phyloP scores from a whole-genome alignment of 495 filamentous ascomycete genomes.

The Aspergillus incahuasiensis region DNA sequence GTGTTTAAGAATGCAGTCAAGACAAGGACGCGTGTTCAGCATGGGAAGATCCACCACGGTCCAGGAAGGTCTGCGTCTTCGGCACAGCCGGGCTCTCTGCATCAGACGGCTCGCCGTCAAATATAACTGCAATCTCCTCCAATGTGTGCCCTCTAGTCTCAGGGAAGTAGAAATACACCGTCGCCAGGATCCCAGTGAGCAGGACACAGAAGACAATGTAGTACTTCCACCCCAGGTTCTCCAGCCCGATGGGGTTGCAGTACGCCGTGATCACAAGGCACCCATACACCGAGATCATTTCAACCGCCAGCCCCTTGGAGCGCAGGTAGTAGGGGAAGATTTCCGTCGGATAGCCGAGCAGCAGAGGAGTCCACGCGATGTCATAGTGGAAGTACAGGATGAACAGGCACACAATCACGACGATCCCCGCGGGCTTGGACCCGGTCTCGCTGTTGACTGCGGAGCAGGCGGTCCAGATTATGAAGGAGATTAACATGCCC shows the following conservation, averaged over 20 bases:
- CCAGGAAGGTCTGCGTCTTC: too few relatives aligned
- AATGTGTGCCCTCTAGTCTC: too few relatives aligned
- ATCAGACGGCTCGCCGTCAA: too few relatives aligned
- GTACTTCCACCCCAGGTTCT: constrained; percentile 54
- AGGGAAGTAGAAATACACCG: too few relatives aligned
- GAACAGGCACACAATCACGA: constrained; percentile 58
- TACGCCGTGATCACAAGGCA: constrained; percentile 45
- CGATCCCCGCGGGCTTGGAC: too few relatives aligned
- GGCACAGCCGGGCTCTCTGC: too few relatives aligned
- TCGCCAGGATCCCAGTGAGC: too few relatives aligned
- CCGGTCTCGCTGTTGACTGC: constrained; percentile 46
- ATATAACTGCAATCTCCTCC: too few relatives aligned
- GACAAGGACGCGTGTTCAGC: too few relatives aligned
- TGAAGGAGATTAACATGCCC: constrained; percentile 56
- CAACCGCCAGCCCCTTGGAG: constrained; percentile 66
- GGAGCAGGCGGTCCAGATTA: constrained; percentile 55
- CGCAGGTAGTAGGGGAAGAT: constrained; percentile 64
- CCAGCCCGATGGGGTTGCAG: constrained; percentile 58
- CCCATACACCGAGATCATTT: constrained; percentile 56
- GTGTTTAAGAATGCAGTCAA: too few relatives aligned
- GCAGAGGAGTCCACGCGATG: constrained; percentile 57
- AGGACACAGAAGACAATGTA: constrained; percentile 62
- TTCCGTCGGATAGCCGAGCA: constrained; percentile 63
- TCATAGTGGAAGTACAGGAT: constrained; percentile 55
- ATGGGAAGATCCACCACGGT: too few relatives aligned